Base-by-base conservation (phyloP, 2,329 filamentous ascomycete genomes). In the Nothopassalora personata region DNA sequence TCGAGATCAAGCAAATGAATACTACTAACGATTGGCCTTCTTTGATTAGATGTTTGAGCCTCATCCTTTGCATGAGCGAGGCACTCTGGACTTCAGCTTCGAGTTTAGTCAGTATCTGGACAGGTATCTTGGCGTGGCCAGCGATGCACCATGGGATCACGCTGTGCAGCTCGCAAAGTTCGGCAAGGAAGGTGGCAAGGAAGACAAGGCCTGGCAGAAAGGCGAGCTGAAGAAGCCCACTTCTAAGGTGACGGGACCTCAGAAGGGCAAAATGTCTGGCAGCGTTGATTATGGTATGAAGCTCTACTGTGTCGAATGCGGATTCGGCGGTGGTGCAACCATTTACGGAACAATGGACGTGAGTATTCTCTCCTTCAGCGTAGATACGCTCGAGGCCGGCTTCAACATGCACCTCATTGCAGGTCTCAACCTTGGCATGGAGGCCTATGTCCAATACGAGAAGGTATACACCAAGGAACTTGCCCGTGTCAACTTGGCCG, bases 101-200 rank as follows among this genome's bases (percentile, higher is more conserved):
- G 15, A 48, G n/a, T 58, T 34, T 23, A 31, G 56, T 34, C 39
- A 23, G 18, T 58, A 58, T 36, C 23, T 23, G 8, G n/a, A 54
- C 23, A 51, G 54, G 8, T 34, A 28, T 19, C 43, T 58, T 5
- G 51, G 56, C 30, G 33, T n/a, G 5, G 56, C 54, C 33, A 11
- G n/a, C 7, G 52, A 58, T 19, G 56, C 56, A 6, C 56, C 56
- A 13, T 58, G 56, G 56, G 39, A 54, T 7, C 18, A 49, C 34
- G 50, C 56, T n/a, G 51, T 36, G 15, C 28, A 36, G 28, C 43
- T 58, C n/a, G 30, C 31, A 18, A 27, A 54, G 33, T 54, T 36
- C 31, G 48, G 39, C 51, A 49, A 48, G 23, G 52, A 54, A 33
- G 56, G 54, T 18, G 48, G 39, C 51, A 49, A 48, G 15, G 52